Percentiles rank a stretch among this genome's conserved stretches.
phyloP scores from a whole-genome alignment of 495 filamentous ascomycete species.

The Aspergillus leporis region DNA sequence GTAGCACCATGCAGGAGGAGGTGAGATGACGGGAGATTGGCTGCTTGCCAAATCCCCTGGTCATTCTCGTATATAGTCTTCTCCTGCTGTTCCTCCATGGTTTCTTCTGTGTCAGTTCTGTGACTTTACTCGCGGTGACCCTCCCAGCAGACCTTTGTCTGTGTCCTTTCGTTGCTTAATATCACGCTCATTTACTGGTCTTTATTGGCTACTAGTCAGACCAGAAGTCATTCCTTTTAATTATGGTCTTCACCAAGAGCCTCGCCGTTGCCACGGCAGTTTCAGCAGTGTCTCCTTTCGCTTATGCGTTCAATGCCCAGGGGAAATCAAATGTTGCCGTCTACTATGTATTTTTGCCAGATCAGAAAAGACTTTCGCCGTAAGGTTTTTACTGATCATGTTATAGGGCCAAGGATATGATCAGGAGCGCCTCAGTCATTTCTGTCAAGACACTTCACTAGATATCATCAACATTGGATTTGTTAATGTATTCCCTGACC shows the following conservation, averaged over 20 bases:
- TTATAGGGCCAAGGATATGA: conserved; percentile 51
- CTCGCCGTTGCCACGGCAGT: conserved; percentile 31
- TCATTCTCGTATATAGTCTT: neutral
- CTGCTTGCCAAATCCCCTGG: neutral
- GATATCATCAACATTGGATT: conserved; percentile 72
- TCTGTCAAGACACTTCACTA: conserved; percentile 57
- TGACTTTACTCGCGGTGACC: neutral
- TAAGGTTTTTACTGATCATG: conserved; percentile 11
- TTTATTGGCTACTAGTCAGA: conserved; percentile 18
- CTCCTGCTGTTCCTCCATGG: neutral
- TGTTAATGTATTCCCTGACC: conserved; percentile 61
- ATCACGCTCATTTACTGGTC: conserved; percentile 15
- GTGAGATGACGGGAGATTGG: neutral
- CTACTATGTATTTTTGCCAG: conserved; percentile 55
- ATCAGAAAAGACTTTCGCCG: neutral
- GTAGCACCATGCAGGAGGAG: neutral
- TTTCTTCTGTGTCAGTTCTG: neutral
- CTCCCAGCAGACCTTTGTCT: conserved; percentile 45
- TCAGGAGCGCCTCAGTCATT: conserved; percentile 50
- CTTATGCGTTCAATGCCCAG: conserved; percentile 49
- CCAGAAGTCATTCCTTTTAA: conserved; percentile 29
- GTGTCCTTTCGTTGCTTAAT: conserved; percentile 49
- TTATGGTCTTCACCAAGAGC: conserved; percentile 32
- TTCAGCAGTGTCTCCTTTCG: conserved; percentile 28
- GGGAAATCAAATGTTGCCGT: conserved; percentile 61